Percentiles rank a stretch among this genome's conserved stretches.
phyloP scores from a whole-genome alignment of 2,329 filamentous ascomycete species.

The Dothistroma pini region DNA sequence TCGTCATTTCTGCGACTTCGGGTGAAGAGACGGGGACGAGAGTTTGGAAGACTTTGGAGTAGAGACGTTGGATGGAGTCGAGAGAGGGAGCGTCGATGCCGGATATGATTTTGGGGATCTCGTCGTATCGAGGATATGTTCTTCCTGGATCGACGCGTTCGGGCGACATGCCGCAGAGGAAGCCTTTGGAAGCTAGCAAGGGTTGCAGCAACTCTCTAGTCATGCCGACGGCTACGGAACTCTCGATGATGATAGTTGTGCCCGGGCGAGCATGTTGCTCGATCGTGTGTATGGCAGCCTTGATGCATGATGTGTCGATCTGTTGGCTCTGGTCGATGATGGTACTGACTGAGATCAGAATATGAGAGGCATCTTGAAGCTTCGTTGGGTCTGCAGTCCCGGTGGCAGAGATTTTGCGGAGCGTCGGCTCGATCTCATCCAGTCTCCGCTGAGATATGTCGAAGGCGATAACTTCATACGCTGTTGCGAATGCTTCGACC shows the following conservation, averaged over 20 bases:
- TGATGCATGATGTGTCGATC: conserved; percentile 9
- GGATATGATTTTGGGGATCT: conserved; percentile 14
- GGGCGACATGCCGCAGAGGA: conserved; percentile 13
- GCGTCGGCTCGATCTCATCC: conserved; percentile 1
- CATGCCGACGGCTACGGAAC: conserved; percentile 13
- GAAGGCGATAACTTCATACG: conserved; percentile 9
- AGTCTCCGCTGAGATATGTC: conserved; percentile 9
- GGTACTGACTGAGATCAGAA: conserved; percentile 11
- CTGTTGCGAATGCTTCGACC: conserved; percentile 9
- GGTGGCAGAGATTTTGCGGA: neutral
- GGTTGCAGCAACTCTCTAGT: conserved; percentile 7
- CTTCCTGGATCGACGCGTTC: conserved; percentile 12
- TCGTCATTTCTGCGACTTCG: conserved; percentile 16
- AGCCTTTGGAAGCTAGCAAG: neutral
- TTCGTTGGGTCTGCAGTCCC: conserved; percentile 4
- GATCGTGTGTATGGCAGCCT: conserved; percentile 8
- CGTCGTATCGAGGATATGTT: conserved; percentile 4
- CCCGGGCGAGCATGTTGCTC: conserved; percentile 6
- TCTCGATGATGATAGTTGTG: conserved; percentile 12
- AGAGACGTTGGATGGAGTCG: conserved; percentile 5
- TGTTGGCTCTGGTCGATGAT: neutral
- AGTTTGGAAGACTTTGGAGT: conserved; percentile 8
- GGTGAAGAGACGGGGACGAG: conserved; percentile 7
- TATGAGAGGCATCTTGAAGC: conserved; percentile 2
- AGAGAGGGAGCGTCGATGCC: conserved; percentile 5